A percentile compares a stretch with the other conserved stretches of the same genome.
Evolutionary conservation across 768 basidiomycete species (phyloP).

Genomic region (Tricholoma saponaceum): DNA sequence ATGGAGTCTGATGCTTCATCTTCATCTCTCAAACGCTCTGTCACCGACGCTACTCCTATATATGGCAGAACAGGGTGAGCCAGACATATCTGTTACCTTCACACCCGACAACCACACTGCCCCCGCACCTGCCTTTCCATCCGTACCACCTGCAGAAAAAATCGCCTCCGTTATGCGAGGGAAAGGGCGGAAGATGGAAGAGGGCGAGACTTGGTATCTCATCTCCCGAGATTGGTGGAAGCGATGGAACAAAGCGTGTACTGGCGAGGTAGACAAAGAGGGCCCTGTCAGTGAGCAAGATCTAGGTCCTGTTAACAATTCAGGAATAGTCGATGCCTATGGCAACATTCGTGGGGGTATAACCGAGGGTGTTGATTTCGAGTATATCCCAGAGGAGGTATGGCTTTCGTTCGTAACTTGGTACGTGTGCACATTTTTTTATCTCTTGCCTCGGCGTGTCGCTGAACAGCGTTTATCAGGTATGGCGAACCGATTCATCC

Average conservation of each 20-base stretch:
- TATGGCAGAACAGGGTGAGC: conserved; percentile 57
- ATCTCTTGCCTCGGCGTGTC: neutral
- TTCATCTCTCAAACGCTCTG: conserved; percentile 76
- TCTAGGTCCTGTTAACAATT: conserved; percentile 75
- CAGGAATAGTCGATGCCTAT: conserved; percentile 51
- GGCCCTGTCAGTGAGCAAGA: conserved; percentile 57
- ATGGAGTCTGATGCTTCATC: conserved; percentile 70
- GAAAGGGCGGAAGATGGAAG: conserved; percentile 45
- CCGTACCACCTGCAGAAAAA: conserved; percentile 42
- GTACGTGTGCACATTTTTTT: conserved; percentile 42
- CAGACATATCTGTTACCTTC: conserved; percentile 26
- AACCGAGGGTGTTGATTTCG: conserved; percentile 64
- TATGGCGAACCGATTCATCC: conserved; percentile 59
- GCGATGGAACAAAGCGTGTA: conserved; percentile 71
- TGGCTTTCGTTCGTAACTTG: conserved; percentile 69
- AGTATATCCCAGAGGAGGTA: conserved; percentile 67
- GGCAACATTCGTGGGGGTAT: conserved; percentile 43
- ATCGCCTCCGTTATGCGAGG: conserved; percentile 44
- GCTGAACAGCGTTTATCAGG: conserved; percentile 35
- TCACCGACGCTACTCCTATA: conserved; percentile 62
- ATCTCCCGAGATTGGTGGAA: conserved; percentile 70
- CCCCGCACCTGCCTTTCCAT: conserved; percentile 16
- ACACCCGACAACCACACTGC: conserved; percentile 19
- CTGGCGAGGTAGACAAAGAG: conserved; percentile 65
- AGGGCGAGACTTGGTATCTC: conserved; percentile 78